These are phyloP conservation scores for Suhomyces sp. DNA, from an alignment of 805 yeast species.

Conservation along the genomic window DNA sequence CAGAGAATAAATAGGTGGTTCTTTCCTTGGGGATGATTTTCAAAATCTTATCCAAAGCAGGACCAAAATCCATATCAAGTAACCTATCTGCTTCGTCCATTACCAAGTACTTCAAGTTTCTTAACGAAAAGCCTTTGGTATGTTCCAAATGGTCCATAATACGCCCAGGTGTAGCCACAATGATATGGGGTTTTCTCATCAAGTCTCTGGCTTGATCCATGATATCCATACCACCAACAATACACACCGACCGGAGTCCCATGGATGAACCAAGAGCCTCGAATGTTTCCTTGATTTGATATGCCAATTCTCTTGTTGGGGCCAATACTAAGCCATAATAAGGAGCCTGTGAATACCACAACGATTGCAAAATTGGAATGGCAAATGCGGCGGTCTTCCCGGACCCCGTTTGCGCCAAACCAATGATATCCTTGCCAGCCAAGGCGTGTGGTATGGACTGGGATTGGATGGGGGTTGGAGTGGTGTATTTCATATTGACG, in stretches of 20 bases:
- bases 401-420: slow-evolving; percentile 96
- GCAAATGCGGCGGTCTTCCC: slow-evolving; percentile 99
- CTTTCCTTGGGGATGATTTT: slow-evolving; percentile 81
- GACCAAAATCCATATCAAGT: slow-evolving; percentile 95
- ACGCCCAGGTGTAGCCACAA: slow-evolving; percentile 95
- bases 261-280: slow-evolving; percentile 88
- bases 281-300: slow-evolving; percentile 89
- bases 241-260: slow-evolving; percentile 87
- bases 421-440: slow-evolving; percentile 89
- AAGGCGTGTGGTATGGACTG: slow-evolving; percentile 90
- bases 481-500: slow-evolving; percentile 65
- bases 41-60: slow-evolving; percentile 83
- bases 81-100: slow-evolving; percentile 98
- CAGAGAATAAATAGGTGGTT: slow-evolving; percentile 85
- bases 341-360: slow-evolving; percentile 87
- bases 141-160: slow-evolving; percentile 90
- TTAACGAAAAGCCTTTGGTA: slow-evolving; percentile 84
- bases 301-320: slow-evolving; percentile 83
- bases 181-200: slow-evolving; percentile 89
- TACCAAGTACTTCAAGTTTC: slow-evolving; percentile 76
- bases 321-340: slow-evolving; percentile 86
- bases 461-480: slow-evolving; percentile 92
- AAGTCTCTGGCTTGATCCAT: slow-evolving; percentile 96
- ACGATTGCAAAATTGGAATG: slow-evolving; percentile 84
- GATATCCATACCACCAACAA: slow-evolving; percentile 98